Evolutionary conservation across 1,139 yeast genomes (phyloP).

Genomic region (Suzukiozyma palmioleophila): DNA sequence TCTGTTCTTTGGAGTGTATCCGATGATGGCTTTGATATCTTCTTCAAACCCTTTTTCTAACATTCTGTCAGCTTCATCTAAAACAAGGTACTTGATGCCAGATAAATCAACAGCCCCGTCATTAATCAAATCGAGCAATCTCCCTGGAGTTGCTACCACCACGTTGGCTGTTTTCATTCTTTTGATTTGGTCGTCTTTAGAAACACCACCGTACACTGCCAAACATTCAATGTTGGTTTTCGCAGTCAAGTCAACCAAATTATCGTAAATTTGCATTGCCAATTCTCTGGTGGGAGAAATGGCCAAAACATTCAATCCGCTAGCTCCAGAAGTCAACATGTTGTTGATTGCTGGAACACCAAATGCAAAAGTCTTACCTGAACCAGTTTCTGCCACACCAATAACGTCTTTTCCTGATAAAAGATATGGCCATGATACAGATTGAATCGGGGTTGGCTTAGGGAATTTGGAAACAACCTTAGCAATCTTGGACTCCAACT

Average conservation of each 20-base stretch:
- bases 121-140: slow-evolving; percentile 83
- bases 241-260: slow-evolving; percentile 62
- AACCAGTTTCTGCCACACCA: slow-evolving; percentile 98
- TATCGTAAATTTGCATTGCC: slow-evolving; percentile 90
- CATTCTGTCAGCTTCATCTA: slow-evolving; percentile 99
- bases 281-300: slow-evolving; percentile 97
- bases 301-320: slow-evolving; percentile 70
- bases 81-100: slow-evolving; percentile 69
- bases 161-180: slow-evolving; percentile 59
- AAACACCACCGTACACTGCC: slow-evolving; percentile 96
- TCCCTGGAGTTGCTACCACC: slow-evolving; percentile 96
- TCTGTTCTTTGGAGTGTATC: slow-evolving; percentile 48
- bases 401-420: slow-evolving; percentile 79
- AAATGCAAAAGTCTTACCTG: slow-evolving; percentile 96
- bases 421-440: slow-evolving; percentile 95
- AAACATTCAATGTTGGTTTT: slow-evolving; percentile 65
- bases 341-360: slow-evolving; percentile 95
- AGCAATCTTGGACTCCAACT: slow-evolving; percentile 52
- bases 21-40: slow-evolving; percentile 81
- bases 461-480: slow-evolving; percentile 64
- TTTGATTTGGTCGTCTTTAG: slow-evolving; percentile 84
- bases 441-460: slow-evolving; percentile 93
- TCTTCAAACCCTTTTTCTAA: slow-evolving; percentile 94
- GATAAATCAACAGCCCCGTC: slow-evolving; percentile 79
- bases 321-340: slow-evolving; percentile 39